A percentile compares a stretch with the other conserved stretches of the same genome.
These are phyloP conservation scores for Calycina marina DNA, from an alignment of 2,329 filamentous ascomycete genomes.

Conservation along the genomic window DNA sequence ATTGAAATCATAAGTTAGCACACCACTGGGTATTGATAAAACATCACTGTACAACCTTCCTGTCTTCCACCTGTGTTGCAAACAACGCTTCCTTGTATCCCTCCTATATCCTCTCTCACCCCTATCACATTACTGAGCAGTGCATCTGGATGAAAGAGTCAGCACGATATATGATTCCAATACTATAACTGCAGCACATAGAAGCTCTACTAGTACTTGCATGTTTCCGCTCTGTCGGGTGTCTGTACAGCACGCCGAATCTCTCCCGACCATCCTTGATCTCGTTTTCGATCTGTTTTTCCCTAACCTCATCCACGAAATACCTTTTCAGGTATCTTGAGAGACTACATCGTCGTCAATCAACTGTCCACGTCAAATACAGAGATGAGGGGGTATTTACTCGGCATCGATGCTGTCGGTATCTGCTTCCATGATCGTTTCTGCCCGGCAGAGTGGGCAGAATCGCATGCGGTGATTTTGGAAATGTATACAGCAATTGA, in stretches of 20 bases:
- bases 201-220: too few species aligned
- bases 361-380: not conserved
- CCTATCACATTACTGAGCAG: too few species aligned
- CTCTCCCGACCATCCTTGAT: conserved; percentile 58
- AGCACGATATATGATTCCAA: too few species aligned
- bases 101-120: too few species aligned
- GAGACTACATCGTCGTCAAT: conserved; percentile 52
- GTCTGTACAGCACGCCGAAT: conserved; percentile 50
- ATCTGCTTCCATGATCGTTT: conserved; percentile 57
- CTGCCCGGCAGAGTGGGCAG: conserved; percentile 64
- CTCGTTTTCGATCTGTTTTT: conserved; percentile 59
- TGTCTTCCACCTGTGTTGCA: too few species aligned
- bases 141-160: too few species aligned
- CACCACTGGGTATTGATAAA: too few species aligned
- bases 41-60: too few species aligned
- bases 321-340: conserved; percentile 56
- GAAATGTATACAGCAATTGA: conserved; percentile 68
- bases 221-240: conserved; percentile 30
- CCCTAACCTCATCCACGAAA: conserved; percentile 56
- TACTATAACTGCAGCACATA: too few species aligned
- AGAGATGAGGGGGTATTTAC: not conserved
- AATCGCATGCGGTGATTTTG: conserved; percentile 52
- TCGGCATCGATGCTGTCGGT: not conserved
- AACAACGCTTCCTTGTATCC: too few species aligned
- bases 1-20: too few species aligned